Evolutionary conservation across 2,329 filamentous ascomycete genomes (phyloP), one percentile per base, ranked within the genome.

Genomic region (Colletotrichum graminicola): DNA sequence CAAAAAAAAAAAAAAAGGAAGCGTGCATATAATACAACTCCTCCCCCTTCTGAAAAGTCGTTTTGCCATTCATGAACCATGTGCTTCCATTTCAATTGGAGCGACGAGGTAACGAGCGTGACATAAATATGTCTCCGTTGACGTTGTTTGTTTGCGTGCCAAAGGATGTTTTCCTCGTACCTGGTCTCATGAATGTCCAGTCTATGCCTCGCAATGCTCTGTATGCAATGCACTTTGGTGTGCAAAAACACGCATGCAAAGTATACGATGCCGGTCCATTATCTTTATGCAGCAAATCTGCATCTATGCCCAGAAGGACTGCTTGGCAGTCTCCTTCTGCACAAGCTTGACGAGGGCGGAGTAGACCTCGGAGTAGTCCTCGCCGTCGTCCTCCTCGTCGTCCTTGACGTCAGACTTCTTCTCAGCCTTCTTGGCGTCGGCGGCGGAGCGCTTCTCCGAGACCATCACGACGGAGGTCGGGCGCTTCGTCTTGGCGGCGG

Each of bases 381-480:
- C 88, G 55, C 82, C 86, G 43, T 85, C 86, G 57, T 84, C 85
- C 75, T 86, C 86, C 56, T 80, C 83, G 36, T 83, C 83, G 55
- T 76, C 79, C 69, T 81, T 82, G 51, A 81, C 79, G 45, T 82
- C 84, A 74, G 85, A 82, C 75, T 83, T 82, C 65, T 81, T 79
- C 73, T 82, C 85, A 59, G 80, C 83, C 76, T 83, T 82, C 77
- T 80, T 79, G 67, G 81, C 82, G 78, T 85, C 87, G 78, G 83
- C 82, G 73, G 77, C 83, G 76, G 83, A 81, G 64, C 81, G 79
- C 82, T 87, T 87, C 82, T 90, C 89, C 79, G 88, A 88, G 78
- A 92, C 90, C 94, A 99, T 97, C 77, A 98, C 94, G 66, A 99
- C 96, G 81, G 93, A 97, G 45, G 96, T 99, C 62, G 96, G 96